A percentile compares a stretch with the other conserved stretches of the same genome.
phyloP scores from a whole-genome alignment of 306 rosid species.

The Corylus heterophylla region DNA sequence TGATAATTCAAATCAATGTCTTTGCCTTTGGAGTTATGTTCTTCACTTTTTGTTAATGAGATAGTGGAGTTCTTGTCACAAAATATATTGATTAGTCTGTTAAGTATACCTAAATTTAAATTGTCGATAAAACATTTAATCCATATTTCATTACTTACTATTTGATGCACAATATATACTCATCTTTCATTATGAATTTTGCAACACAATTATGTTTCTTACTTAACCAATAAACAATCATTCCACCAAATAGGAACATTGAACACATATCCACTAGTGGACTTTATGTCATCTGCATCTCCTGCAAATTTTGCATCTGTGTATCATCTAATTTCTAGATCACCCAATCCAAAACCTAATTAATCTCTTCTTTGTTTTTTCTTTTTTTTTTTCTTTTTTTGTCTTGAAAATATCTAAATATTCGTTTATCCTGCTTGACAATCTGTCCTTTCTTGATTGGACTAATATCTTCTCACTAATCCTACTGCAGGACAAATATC shows the following conservation, averaged over 20 bases:
- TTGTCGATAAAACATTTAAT: no score
- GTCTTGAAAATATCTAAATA: background rate
- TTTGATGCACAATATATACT: no score
- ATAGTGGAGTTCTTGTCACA: no score
- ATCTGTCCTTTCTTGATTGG: background rate
- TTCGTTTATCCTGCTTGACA: background rate
- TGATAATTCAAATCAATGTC: background rate
- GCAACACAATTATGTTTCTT: no score
- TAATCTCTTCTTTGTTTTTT: no score
- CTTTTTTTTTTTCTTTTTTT: background rate
- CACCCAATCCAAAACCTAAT: background rate
- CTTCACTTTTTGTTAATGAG: background rate
- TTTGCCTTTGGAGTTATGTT: background rate
- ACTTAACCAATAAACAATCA: no score
- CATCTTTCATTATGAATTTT: no score
- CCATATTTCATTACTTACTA: no score
- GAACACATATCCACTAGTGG: no score
- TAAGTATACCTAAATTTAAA: no score
- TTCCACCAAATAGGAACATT: no score
- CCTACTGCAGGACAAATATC: background rate
- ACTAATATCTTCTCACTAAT: background rate
- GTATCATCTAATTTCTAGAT: background rate
- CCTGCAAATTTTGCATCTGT: background rate
- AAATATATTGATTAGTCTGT: no score
- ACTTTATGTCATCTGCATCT: background rate